Evolutionary conservation across 139 green algal genomes (phyloP), one percentile per base, ranked within the genome.

Genomic region (Diplosphaera chodatii): DNA sequence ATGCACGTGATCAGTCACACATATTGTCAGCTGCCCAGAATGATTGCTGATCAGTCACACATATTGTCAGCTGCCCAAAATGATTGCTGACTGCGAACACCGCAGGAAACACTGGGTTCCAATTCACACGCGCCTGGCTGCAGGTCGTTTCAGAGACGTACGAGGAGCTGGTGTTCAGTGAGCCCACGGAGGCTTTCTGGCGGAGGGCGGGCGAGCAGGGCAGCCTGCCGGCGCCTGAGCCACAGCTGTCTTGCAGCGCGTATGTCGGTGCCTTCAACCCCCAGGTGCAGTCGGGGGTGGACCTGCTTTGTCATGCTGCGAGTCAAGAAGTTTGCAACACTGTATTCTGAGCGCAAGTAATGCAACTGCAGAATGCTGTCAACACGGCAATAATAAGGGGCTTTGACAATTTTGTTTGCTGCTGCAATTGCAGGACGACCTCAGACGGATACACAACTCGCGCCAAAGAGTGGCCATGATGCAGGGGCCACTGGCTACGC

Each of bases 101-200:
- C n/a, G n/a, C n/a, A n/a, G n/a, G n/a, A n/a, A n/a, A n/a, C n/a
- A n/a, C n/a, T n/a, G n/a, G n/a, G n/a, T n/a, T n/a, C n/a, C n/a
- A n/a, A n/a, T n/a, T n/a, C n/a, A n/a, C n/a, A n/a, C n/a, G n/a
- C n/a, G n/a, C n/a, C n/a, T n/a, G n/a, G n/a, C n/a, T n/a, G 71
- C 76, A 81, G 78, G 76, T 88, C 40, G 80, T 85, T 29, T 70
- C 69, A 29, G 90, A 97, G 76, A 73, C 75, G 29, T 97, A 94
- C 66, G 94, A 98, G 40, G 94, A 98, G 77, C 40, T 98, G 13
- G 88, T 97, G 23, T 92, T 98, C 73, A 86, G 74, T 56, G 87
- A 98, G 70, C 93, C 93, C 0, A 68, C 78, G 1, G 79, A 90
- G 34, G 76, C 72, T 4, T 97, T 98, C 66, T 90, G 90, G 64